Base-by-base conservation (phyloP, 2,329 filamentous ascomycete species). In the Fusarium chaquense region DNA sequence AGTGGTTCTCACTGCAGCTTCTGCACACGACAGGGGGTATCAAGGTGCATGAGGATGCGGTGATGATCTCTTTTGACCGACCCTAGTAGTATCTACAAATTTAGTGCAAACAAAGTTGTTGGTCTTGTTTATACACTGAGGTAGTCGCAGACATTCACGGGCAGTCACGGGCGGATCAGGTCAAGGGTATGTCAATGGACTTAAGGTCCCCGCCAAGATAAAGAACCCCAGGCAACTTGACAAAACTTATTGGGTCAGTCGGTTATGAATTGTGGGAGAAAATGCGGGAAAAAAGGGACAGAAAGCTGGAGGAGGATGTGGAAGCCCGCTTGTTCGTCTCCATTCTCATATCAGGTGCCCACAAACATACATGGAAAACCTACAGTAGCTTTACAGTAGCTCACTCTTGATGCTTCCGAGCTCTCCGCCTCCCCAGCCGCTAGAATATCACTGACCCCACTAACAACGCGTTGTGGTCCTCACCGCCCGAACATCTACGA, bases 371-470 rank as follows among this genome's bases (percentile, higher is more conserved):
- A 69, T 62, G 46, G 54, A 54, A 54, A 61, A 59, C 36, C 33
- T 50, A 62, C 45, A 62, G 40, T 65, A 62, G 58, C 57, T 41
- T 52, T 45, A 64, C 61, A 64, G 51, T 58, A 64, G 52, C 61
- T 64, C 24, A 38, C 54, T 40, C 35, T 64, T 46, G 50, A 46
- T 54, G 43, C 38, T 65, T 64, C 67, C 68, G 69, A 71, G 56
- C 60, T 53, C 46, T 70, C 68, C 68, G 65, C 56, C 53, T 58
- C 68, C 58, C 51, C 53, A 62, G 59, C 60, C 69, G 63, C 72
- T 73, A 73, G 72, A 74, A 71, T 73, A 71, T 61, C n/a, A 59
- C 51, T 41, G 62, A 64, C 72, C 65, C 72, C 72, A 71, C 72
- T 70, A 73, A 63, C 57, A 58, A 60, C 66, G 67, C 64, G 62